Evolutionary conservation across 805 yeast species (phyloP).

Genomic region (Blastobotrys terrestris): DNA sequence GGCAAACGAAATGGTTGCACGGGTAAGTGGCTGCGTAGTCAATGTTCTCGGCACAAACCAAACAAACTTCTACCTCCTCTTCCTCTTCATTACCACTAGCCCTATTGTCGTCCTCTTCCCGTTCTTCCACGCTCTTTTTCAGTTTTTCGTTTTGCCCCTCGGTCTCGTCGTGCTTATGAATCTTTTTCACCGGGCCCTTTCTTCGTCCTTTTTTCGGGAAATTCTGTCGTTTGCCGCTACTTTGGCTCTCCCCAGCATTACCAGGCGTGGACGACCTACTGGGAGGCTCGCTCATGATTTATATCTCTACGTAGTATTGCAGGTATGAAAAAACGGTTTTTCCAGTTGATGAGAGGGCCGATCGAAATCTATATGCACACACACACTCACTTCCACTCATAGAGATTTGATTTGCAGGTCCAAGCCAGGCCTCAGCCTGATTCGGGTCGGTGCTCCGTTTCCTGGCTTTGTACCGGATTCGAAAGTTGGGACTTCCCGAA

Average conservation of each 20-base stretch:
- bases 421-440: no score
- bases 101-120: background rate
- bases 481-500: no score
- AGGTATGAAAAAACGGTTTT: background rate
- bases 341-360: no score
- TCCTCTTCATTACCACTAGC: background rate
- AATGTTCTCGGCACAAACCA: slow-evolving; percentile 77
- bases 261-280: background rate
- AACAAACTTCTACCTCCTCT: slow-evolving; percentile 43
- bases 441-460: no score
- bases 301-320: background rate
- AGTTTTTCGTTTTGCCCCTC: background rate
- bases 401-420: no score
- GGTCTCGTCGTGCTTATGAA: background rate
- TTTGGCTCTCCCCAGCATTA: background rate
- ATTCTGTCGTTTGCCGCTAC: background rate
- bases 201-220: background rate
- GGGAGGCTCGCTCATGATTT: background rate
- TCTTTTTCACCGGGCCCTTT: background rate
- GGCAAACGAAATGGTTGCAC: slow-evolving; percentile 83
- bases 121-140: background rate
- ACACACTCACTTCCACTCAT: no score
- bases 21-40: slow-evolving; percentile 63
- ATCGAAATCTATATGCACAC: no score
- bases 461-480: no score